phyloP scores from a whole-genome alignment of 1,284 basidiomycete genomes.

The Sporisorium scitamineum region DNA sequence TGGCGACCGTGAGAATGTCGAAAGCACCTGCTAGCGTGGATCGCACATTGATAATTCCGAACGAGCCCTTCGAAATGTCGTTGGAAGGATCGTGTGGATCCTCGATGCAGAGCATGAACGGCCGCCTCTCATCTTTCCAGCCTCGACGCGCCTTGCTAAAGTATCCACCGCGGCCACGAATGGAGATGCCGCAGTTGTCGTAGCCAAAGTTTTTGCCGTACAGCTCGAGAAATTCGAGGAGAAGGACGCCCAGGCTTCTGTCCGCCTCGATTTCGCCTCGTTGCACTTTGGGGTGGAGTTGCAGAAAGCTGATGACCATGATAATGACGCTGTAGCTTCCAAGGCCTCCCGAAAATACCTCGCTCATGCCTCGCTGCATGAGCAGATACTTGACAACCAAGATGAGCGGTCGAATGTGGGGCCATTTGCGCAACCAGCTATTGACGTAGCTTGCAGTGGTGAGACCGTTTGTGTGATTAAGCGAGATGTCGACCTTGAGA shows the following conservation, averaged over 20 bases:
- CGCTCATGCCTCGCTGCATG: constrained; percentile 91
- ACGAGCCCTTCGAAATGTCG: constrained; percentile 91
- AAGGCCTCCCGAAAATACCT: constrained; percentile 93
- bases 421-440: constrained; percentile 80
- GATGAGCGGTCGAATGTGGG: constrained; percentile 76
- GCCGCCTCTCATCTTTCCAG: constrained; percentile 70
- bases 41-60: constrained; percentile 83
- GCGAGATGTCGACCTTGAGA: constrained; percentile 68
- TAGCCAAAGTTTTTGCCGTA: constrained; percentile 90
- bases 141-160: constrained; percentile 71
- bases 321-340: constrained; percentile 96
- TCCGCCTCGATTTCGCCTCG: constrained; percentile 86
- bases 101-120: constrained; percentile 84
- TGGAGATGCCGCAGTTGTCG: constrained; percentile 78
- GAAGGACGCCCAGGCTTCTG: constrained; percentile 87
- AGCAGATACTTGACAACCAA: constrained; percentile 91
- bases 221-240: constrained; percentile 96
- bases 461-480: constrained; percentile 77
- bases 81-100: constrained; percentile 93
- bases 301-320: constrained; percentile 90
- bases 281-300: constrained; percentile 95
- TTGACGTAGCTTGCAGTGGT: constrained; percentile 84
- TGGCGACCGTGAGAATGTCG: constrained; percentile 78
- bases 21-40: constrained; percentile 87
- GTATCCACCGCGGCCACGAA: constrained; percentile 81